Evolutionary conservation across 2,329 filamentous ascomycete genomes (phyloP), one percentile per base, ranked within the genome.

Genomic region (Clonostachys rosea): DNA sequence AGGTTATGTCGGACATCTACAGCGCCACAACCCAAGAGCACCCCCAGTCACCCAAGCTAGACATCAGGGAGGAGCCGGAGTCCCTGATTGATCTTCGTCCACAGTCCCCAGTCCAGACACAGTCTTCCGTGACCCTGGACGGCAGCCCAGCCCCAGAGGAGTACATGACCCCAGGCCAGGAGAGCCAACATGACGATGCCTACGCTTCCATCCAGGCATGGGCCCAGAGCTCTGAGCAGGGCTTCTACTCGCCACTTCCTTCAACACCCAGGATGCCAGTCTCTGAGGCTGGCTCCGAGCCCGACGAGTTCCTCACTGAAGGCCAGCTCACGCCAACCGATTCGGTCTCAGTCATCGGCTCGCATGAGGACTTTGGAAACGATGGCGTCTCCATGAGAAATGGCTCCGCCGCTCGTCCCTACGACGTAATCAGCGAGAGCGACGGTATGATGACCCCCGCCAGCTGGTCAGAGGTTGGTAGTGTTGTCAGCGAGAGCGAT

Each of bases 401-500:
- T 3, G 67, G 59, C 9, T 67, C 67, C 33, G 67, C 54, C 12
- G 67, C 64, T 16, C 59, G 61, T 2, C 67, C 73, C 40, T 78
- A 70, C 46, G 80, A 83, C 50, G 73, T 83, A 14, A 63, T 83
- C 66, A 49, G 79, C 55, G 76, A 81, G 52, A 79, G 76, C 54
- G 78, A 77, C 34, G 79, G 78, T 33, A 75, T 83, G 56, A 62
- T 71, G 47, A 86, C 81, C 1, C 81, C 82, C 0, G 73, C 74
- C 2, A 83, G 77, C 61, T 86, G 82, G 82, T 82, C 78, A 7
- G 82, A 86, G 58, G 74, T 86, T 13, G 82, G 79, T 49, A 85
- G 81, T 52, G 74, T 81, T 12, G 66, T 83, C 24, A 84, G 80
- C 58, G 78, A 81, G 59, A 76, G 64, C 53, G 76, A 81, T 43